Evolutionary conservation across 192 early-diverging fungal genomes (phyloP).

Genomic region (Thamnidium elegans): DNA sequence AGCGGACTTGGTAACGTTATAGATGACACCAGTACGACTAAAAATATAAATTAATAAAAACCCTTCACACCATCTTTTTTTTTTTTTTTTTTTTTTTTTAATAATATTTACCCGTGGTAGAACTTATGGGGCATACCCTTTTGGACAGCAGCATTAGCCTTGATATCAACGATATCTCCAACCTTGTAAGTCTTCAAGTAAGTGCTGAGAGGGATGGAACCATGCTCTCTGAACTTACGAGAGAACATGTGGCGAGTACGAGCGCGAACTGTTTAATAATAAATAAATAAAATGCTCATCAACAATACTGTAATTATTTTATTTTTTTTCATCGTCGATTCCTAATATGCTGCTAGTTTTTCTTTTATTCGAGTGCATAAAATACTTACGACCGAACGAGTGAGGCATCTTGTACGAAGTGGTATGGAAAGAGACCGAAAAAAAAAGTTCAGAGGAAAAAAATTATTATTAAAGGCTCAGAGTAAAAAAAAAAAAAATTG

Average conservation of each 20-base stretch:
- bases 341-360: neutral
- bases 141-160: constrained; percentile 98
- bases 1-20: constrained; percentile 99
- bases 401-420: constrained; percentile 31
- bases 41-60: neutral
- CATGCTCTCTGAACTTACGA: constrained; percentile 94
- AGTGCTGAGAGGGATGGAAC: constrained; percentile 90
- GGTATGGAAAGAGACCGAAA: too few species aligned
- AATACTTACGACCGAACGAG: constrained; percentile 40
- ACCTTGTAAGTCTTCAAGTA: constrained; percentile 99
- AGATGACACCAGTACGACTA: constrained; percentile 95
- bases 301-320: neutral
- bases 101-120: constrained; percentile 85
- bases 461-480: too few species aligned
- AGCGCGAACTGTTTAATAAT: constrained; percentile 63
- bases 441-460: too few species aligned
- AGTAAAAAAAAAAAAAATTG: too few species aligned
- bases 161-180: constrained; percentile 99
- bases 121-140: constrained; percentile 99
- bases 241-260: constrained; percentile 98
- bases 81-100: neutral
- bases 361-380: neutral
- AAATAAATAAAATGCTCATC: neutral
- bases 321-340: neutral
- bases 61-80: neutral